phyloP scores from a whole-genome alignment of 2,329 filamentous ascomycete genomes.

The Alternaria gansuensis region DNA sequence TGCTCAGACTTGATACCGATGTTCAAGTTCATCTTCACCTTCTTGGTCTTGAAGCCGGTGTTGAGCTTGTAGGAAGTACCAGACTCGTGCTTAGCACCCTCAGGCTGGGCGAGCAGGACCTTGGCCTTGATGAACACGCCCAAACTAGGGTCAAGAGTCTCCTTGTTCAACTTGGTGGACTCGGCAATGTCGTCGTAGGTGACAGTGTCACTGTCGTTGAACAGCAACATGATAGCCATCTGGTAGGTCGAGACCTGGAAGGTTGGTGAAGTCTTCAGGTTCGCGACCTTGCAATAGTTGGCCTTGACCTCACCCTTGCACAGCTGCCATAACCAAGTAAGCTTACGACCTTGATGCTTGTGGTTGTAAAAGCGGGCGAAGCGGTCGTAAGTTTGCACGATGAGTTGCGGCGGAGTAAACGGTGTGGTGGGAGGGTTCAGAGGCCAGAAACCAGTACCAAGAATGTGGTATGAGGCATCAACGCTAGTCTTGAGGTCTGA shows the following conservation, averaged over 20 bases:
- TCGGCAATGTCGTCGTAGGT: slow-evolving; percentile 87
- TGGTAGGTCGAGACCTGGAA: slow-evolving; percentile 98
- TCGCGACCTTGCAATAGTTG: slow-evolving; percentile 78
- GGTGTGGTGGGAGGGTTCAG: slow-evolving; percentile 85
- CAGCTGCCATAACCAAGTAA: slow-evolving; percentile 97
- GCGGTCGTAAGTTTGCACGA: slow-evolving; percentile 85
- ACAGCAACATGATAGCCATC: slow-evolving; percentile 93
- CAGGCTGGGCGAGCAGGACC: slow-evolving; percentile 76
- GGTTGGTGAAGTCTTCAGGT: slow-evolving; percentile 83
- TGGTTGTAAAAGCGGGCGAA: slow-evolving; percentile 93
- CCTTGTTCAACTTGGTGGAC: slow-evolving; percentile 79
- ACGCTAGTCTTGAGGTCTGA: slow-evolving; percentile 73
- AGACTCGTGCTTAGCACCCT: slow-evolving; percentile 76
- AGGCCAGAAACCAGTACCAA: slow-evolving; percentile 98
- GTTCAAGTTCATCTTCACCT: slow-evolving; percentile 96
- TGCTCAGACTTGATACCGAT: slow-evolving; percentile 93
- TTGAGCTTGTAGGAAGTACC: slow-evolving; percentile 87
- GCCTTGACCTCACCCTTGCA: slow-evolving; percentile 97
- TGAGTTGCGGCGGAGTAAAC: slow-evolving; percentile 86
- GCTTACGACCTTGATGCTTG: slow-evolving; percentile 95
- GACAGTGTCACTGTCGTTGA: slow-evolving; percentile 88
- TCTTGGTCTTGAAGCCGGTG: slow-evolving; percentile 97
- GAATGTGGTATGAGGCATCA: slow-evolving; percentile 89
- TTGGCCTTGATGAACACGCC: slow-evolving; percentile 92
- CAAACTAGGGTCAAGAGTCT: slow-evolving; percentile 86